Evolutionary conservation across 345 rosid genomes (phyloP), one percentile per base, ranked within the genome.

Genomic region (Bretschneidera sinensis): DNA sequence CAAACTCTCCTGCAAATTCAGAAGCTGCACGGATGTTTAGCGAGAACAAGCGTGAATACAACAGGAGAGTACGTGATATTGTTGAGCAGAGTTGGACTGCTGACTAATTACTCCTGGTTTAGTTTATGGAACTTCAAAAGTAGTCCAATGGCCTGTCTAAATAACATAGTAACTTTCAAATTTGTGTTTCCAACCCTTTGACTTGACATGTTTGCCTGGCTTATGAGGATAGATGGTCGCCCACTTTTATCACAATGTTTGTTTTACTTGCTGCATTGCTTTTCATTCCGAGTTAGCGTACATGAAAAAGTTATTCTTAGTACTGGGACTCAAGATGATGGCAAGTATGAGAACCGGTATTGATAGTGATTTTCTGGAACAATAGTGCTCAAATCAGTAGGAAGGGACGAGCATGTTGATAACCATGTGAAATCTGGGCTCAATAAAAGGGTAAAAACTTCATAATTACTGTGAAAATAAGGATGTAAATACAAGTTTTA

Each of bases 11-110:
- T 23, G 97, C 98, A 31, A 92, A 92, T 70, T 92, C 98, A 19
- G 98, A 92, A 81, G 98, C 98, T 61, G 98, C 97, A 18, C 71
- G 98, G 55, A 87, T 92, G 98, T 92, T 87, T 63, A 89, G 96
- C 1, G 96, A 87, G 78, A 89, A 85, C 77, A 89, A 87, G 74
- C 96, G 97, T 0, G 96, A 92, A 59, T 89, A 92, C 87, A 92
- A 92, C 70, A 72, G 96, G 74, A 79, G 91, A 74, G 89, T 91
- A 23, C 82, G 94, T 0, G 97, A 88, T 74, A 80, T 91, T 52
- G 96, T 88, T 2, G 94, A 88, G 80, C 96, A 88, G 78, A 86
- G 96, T 73, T 86, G 96, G 98, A 91, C 94, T 48, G 94, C 97
- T 9, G 97, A 91, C 66, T 91, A 69, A 73, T 64, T n/a, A 19